These are phyloP conservation scores for Holtermanniella nyarrowii DNA, from an alignment of 768 basidiomycete species.

Conservation along the genomic window DNA sequence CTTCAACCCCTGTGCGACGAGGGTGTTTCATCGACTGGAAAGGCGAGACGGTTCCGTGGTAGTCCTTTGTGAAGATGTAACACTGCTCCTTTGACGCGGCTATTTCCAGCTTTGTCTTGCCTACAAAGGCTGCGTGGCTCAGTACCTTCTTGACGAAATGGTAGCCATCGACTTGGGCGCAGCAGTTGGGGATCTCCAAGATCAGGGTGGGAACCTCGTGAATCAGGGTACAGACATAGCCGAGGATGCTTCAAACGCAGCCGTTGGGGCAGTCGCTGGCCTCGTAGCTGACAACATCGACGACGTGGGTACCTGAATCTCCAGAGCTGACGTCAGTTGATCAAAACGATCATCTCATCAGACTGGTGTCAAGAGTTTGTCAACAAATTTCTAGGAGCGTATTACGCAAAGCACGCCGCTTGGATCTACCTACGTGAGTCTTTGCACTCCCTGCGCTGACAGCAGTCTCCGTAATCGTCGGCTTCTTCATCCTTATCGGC, in stretches of 20 bases:
- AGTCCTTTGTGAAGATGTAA: too few relatives aligned
- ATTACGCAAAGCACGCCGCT: neutral
- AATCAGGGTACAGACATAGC: neutral
- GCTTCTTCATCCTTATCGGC: neutral
- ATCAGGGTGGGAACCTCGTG: neutral
- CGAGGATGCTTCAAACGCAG: neutral
- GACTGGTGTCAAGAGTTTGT: neutral
- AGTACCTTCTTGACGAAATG: too few relatives aligned
- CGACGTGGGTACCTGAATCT: neutral
- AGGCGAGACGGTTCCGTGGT: conserved; percentile 35
- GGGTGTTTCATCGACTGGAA: conserved; percentile 40
- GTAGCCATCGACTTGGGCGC: too few relatives aligned
- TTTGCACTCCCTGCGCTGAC: neutral
- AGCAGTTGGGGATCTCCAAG: too few relatives aligned
- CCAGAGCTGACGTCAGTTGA: neutral
- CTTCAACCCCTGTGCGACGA: conserved; percentile 15
- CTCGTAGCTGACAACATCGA: neutral
- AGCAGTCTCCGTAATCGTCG: neutral
- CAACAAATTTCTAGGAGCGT: neutral
- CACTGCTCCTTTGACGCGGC: too few relatives aligned
- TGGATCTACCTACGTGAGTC: neutral
- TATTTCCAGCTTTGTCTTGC: too few relatives aligned
- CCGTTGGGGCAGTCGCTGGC: neutral
- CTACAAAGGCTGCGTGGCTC: too few relatives aligned
- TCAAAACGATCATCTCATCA: neutral